Evolutionary conservation across 176 grass and related monocot species (phyloP), one percentile per base, ranked within the genome.

Genomic region (Triticum urartu): DNA sequence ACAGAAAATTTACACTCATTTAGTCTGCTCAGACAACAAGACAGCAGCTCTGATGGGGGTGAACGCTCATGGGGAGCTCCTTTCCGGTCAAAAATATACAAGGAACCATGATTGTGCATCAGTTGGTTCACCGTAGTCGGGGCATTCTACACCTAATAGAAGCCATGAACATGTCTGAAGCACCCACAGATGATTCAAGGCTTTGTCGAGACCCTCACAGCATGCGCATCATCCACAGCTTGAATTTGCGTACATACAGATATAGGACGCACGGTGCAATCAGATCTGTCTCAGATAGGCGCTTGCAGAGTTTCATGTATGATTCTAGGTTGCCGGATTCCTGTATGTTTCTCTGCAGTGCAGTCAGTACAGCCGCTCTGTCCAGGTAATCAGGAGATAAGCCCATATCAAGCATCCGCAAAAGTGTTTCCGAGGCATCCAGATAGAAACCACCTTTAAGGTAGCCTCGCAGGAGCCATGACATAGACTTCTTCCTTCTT

Each of bases 171-270:
- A 82, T 89, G 83, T 92, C 80, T 81, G 92, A 40, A 84, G 68
- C 68, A 91, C 80, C 86, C 79, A 81, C n/a, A 91, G 67, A 77
- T 52, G 64, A 85, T 85, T 73, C 36, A 85, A 68, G 63, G 39
- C 24, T 63, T 81, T 26, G 12, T 40, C 64, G 40, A 79, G 67
- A 38, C 72, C 43, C 72, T 93, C 87, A 98, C 73, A 98, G 88
- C 93, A 95, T 95, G 84, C 91, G 94, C 28, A 89, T 83, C 87
- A 98, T 92, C 96, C 96, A 98, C 52, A 94, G 85, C 81, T 94
- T 98, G 79, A 89, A 89, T 83, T 94, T 92, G 32, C 79, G 78
- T 87, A 98, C 86, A 32, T 98, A 92, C 48, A 98, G 77, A 89
- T 95, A 98, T n/a, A 98, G 25, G 50, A 94, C 76, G 36, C 93